These are phyloP conservation scores for Serpula lacrymans DNA, from an alignment of 768 basidiomycete genomes.

Conservation along the genomic window DNA sequence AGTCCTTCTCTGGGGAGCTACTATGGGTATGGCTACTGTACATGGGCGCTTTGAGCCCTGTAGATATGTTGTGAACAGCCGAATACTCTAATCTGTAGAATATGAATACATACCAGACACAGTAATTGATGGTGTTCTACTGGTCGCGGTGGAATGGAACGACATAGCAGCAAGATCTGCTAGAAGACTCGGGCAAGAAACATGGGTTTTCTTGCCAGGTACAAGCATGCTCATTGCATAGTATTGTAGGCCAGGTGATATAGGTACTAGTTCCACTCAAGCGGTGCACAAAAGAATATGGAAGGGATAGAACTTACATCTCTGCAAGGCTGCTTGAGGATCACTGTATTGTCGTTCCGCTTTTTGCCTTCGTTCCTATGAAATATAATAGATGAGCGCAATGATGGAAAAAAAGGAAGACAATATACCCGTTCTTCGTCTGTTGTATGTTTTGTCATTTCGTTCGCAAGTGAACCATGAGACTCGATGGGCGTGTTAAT, in stretches of 20 bases:
- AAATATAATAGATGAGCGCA: conserved; percentile 1
- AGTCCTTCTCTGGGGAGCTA: conserved; percentile 59
- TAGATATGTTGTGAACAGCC: no score
- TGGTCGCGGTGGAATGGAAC: no score
- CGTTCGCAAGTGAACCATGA: conserved; percentile 58
- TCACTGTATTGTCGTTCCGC: conserved; percentile 50
- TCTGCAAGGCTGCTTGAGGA: conserved; percentile 47
- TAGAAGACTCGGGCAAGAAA: conserved; percentile 48
- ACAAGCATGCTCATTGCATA: conserved; percentile 52
- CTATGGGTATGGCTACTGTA: conserved; percentile 24
- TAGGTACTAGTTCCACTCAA: conserved; percentile 34
- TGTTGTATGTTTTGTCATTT: conserved; percentile 64
- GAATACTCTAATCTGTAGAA: no score
- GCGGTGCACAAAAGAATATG: neutral
- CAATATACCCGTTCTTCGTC: conserved; percentile 55
- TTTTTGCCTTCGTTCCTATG: conserved; percentile 43
- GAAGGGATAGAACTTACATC: conserved; percentile 43
- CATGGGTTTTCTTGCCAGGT: conserved; percentile 44
- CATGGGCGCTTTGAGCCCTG: conserved; percentile 50
- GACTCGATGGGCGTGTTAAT: conserved; percentile 49
- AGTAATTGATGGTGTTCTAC: conserved; percentile 14
- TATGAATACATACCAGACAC: conserved; percentile 9
- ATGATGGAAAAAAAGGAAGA: conserved; percentile 1
- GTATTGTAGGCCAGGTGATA: conserved; percentile 45
- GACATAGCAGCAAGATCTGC: conserved; percentile 43